These are phyloP conservation scores for Candida ovalis DNA, from an alignment of 805 yeast genomes.

Conservation along the genomic window DNA sequence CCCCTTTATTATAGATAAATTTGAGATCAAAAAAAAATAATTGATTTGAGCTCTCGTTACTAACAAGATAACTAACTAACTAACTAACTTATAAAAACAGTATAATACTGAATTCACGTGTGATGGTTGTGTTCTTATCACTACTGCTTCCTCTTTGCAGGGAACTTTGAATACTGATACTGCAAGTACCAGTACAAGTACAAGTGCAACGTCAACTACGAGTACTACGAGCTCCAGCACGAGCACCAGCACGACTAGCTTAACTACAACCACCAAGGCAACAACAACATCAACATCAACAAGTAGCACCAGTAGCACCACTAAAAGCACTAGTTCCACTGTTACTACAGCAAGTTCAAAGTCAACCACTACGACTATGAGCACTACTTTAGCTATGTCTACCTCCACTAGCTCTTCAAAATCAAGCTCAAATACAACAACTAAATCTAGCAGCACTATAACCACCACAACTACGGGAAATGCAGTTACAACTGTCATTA, in stretches of 20 bases:
- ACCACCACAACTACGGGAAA: neutral
- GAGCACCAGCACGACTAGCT: slow-evolving; percentile 6
- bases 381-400: slow-evolving; percentile 4
- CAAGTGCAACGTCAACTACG: slow-evolving; percentile 10
- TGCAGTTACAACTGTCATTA: neutral
- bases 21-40: neutral
- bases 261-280: slow-evolving; percentile 3
- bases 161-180: slow-evolving; percentile 25
- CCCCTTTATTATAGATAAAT: neutral
- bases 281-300: slow-evolving; percentile 2
- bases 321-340: neutral
- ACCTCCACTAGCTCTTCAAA: too few relatives aligned
- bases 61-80: neutral
- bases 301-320: too few relatives aligned
- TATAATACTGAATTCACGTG: slow-evolving; percentile 26
- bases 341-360: too few relatives aligned
- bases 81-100: slow-evolving; percentile 5
- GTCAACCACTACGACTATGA: slow-evolving; percentile 6
- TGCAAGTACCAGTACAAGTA: slow-evolving; percentile 7
- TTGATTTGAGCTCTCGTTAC: neutral
- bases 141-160: slow-evolving; percentile 23
- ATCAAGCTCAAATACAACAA: neutral
- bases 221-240: slow-evolving; percentile 9
- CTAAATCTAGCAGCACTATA: neutral
- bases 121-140: slow-evolving; percentile 25